Evolutionary conservation across 805 yeast genomes (phyloP).

Genomic region (Barnettozyma botsteinii): DNA sequence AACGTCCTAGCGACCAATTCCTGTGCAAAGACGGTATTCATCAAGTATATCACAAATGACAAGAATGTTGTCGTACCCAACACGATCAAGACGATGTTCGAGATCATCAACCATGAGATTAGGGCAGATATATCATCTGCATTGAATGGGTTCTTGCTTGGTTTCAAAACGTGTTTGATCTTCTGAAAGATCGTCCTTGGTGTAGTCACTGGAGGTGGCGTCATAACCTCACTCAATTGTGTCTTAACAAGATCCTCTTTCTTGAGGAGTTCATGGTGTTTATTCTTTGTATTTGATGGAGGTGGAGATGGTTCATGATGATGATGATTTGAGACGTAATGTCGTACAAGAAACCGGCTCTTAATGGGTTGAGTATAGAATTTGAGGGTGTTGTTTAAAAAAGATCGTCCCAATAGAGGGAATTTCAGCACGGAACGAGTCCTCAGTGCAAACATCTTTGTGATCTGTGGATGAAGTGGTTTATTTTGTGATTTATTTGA

Average conservation of each 20-base stretch:
- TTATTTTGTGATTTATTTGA: too few relatives aligned
- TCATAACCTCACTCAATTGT: too few relatives aligned
- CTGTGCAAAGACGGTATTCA: constrained; percentile 53
- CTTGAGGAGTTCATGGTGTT: neutral
- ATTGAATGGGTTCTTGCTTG: constrained; percentile 42
- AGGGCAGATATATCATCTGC: constrained; percentile 90
- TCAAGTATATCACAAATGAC: constrained; percentile 66
- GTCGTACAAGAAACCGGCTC: neutral
- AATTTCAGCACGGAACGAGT: neutral
- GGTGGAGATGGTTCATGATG: too few relatives aligned
- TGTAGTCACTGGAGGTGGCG: neutral
- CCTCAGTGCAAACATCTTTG: neutral
- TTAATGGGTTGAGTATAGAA: neutral
- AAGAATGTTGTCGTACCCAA: constrained; percentile 91
- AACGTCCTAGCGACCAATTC: constrained; percentile 76
- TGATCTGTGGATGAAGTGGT: too few relatives aligned
- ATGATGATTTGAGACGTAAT: neutral
- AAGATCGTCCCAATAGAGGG: neutral
- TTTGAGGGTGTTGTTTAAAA: neutral
- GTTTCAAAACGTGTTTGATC: constrained; percentile 70
- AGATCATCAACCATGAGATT: constrained; percentile 86
- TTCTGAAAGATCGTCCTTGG: constrained; percentile 35
- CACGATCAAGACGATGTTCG: constrained; percentile 72
- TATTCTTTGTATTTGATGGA: too few relatives aligned
- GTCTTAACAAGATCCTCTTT: neutral